Evolutionary conservation across 2,329 filamentous ascomycete species (phyloP).

Genomic region (Aureobasidium sp.): DNA sequence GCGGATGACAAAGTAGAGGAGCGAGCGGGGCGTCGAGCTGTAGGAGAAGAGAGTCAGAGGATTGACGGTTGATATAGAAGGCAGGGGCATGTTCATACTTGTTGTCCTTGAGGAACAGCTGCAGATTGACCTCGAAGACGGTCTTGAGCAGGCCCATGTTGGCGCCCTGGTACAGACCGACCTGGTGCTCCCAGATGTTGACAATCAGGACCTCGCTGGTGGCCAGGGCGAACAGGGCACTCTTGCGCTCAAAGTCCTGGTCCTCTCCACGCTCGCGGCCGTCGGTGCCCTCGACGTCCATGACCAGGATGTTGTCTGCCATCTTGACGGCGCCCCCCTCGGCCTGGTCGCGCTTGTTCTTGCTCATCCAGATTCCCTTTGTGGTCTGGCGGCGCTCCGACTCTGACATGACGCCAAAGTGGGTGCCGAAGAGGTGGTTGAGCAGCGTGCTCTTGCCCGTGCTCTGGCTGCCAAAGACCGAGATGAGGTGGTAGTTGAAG

Average conservation of each 20-base stretch:
- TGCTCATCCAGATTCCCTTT: constrained; percentile 99
- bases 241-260: constrained; percentile 98
- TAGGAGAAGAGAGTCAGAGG: not conserved
- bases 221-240: constrained; percentile 89
- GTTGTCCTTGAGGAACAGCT: constrained; percentile 92
- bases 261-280: constrained; percentile 94
- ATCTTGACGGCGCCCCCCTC: constrained; percentile 54
- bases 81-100: constrained; percentile 52
- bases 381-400: constrained; percentile 90
- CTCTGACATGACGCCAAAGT: constrained; percentile 98
- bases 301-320: constrained; percentile 97
- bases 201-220: constrained; percentile 97
- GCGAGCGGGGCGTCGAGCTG: constrained; percentile 78
- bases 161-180: constrained; percentile 93
- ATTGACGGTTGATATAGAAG: not conserved
- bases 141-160: constrained; percentile 99
- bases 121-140: constrained; percentile 96
- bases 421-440: constrained; percentile 90
- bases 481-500: constrained; percentile 99
- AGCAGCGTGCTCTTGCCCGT: constrained; percentile 96
- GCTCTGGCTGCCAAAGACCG: constrained; percentile 96
- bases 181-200: constrained; percentile 99
- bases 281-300: constrained; percentile 98
- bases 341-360: constrained; percentile 65
- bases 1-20: constrained; percentile 97